phyloP scores from a whole-genome alignment of 1,284 basidiomycete genomes.

The Xerocomus nothofagi region DNA sequence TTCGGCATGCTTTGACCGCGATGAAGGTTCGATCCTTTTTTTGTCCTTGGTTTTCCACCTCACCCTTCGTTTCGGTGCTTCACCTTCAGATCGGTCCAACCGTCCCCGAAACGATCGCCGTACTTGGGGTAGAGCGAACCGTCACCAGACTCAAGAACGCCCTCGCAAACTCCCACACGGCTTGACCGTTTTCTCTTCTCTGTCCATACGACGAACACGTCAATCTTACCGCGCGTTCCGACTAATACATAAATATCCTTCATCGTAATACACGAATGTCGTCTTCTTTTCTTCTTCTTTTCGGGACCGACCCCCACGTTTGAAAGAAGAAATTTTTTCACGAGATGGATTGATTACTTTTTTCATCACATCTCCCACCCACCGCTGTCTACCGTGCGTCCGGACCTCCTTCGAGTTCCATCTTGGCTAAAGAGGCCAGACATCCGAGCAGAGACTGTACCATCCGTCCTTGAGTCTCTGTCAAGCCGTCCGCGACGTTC shows the following conservation, averaged over 20 bases:
- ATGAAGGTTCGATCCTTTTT: slow-evolving; percentile 59
- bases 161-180: neutral
- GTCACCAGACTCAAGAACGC: slow-evolving; percentile 32
- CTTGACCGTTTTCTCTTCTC: neutral
- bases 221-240: neutral
- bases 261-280: neutral
- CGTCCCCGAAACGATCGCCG: slow-evolving; percentile 44
- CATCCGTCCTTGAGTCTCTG: slow-evolving; percentile 76
- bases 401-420: slow-evolving; percentile 64
- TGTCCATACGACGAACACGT: neutral
- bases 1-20: slow-evolving; percentile 78
- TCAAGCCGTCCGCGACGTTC: slow-evolving; percentile 70
- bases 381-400: slow-evolving; percentile 83
- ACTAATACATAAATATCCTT: slow-evolving; percentile 5
- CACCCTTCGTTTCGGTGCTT: neutral
- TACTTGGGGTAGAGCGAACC: slow-evolving; percentile 42
- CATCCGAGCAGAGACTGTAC: slow-evolving; percentile 74
- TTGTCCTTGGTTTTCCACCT: neutral
- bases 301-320: too few relatives aligned
- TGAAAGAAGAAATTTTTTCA: too few relatives aligned
- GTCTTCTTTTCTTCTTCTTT: too few relatives aligned
- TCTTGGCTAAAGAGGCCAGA: slow-evolving; percentile 64
- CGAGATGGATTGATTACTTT: neutral
- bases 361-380: slow-evolving; percentile 88
- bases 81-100: slow-evolving; percentile 47